Evolutionary conservation across 192 early-diverging fungal genomes (phyloP), one percentile per base, ranked within the genome.

Genomic region (Rhizoclosmatium globosum): DNA sequence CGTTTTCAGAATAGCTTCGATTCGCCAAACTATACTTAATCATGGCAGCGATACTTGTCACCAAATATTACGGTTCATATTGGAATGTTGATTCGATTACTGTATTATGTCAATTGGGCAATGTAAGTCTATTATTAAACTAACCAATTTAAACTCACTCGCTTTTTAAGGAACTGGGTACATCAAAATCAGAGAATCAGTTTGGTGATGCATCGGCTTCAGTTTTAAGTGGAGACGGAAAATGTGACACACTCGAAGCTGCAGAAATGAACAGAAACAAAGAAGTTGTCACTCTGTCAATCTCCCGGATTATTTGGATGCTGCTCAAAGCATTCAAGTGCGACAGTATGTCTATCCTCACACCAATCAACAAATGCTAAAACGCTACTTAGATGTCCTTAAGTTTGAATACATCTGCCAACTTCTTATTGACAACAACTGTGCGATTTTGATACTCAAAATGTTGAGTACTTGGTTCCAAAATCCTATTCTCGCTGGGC

Each of bases 401-500:
- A 92, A 92, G 66, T 94, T 91, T 81, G 93, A 96, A 81, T 91
- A 95, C 80, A 79, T 95, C 11, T 91, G 89, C 3, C 92, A 94
- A 70, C 84, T 94, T 1, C 85, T 96, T 39, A 87, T 95, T 23
- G 95, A 96, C 78, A 94, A 94, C 23, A 94, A 93, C 60, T 92
- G 93, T 53, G 83, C 94, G n/a, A 88, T 96, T 44, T 77, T 96
- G 4, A 89, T 96, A 44, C 82, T 96, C 9, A 96, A 95, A 75
- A 91, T 96, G 81, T 87, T 95, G n/a, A 85, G 81, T 64, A 79
- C 83, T 69, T 94, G 94, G 60, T 87, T 95, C 31, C 93, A 92
- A 61, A 87, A 82, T 71, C 67, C 84, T 43, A 85, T 89, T 38
- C 79, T 82, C 3, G 80, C 79, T 7, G 82, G 17, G 1, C 50